Base-by-base conservation (phyloP, 1,284 basidiomycete species). In the Leccinum solheimii region DNA sequence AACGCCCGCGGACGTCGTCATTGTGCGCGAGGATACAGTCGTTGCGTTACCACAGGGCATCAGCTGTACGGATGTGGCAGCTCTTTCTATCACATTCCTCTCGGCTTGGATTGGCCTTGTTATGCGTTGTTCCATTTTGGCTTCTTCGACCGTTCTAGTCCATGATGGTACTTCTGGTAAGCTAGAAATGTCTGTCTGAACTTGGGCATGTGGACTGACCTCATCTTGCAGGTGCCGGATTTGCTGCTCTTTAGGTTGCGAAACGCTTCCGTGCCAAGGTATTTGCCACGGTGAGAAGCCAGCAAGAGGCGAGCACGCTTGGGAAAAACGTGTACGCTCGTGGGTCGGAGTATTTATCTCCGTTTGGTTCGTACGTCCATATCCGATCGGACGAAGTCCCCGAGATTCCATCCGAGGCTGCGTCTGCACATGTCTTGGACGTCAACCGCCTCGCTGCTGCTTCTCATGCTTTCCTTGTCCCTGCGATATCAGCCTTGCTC, bases 81-180 rank as follows among this genome's bases (percentile, higher is more conserved):
- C 65, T 30, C 38, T 74, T 6, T 60, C 68, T 23, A 27, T 59
- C 34, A 58, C 64, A 0, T 66, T 74, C 60, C 64, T 74, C 23
- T 48, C 70, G 3, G 61, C 72, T 11, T 74, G 71, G 71, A 62
- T 72, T 9, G 71, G 71, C 40, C 63, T 75, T 19, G 62, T 68
- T 14, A 48, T 55, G 1, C 69, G 63, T 5, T 65, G 61, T 49
- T 60, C 62, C 23, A 62, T 72, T 38, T 64, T 63, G 0, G 49
- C 69, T 8, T 59, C 64, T 49, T 74, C 71, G 8, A 62, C 60
- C 0, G 61, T 72, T n/a, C 66, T 72, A 3, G 57, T 74, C n/a
- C 71, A 74, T 21, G 68, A 73, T 53, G 71, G 65, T 13, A 38
- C 62, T 34, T 72, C 71, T 58, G 64, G 71, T 74, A 53, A 34